Evolutionary conservation across 176 grass and related monocot species (phyloP).

Genomic region (Hordeum vulgare): DNA sequence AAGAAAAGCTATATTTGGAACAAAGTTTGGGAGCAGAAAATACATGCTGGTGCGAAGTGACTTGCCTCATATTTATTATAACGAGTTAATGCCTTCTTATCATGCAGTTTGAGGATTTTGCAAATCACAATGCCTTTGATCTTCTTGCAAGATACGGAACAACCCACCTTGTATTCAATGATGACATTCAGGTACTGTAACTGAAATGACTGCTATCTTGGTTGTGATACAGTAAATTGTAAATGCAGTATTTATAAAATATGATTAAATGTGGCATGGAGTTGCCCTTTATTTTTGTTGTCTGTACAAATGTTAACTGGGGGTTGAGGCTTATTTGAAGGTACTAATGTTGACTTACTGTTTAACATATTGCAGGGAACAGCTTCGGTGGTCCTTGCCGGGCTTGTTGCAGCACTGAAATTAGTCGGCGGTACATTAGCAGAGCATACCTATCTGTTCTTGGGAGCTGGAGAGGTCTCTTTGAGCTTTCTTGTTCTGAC

Average conservation of each 20-base stretch:
- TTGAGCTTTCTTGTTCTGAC: background rate
- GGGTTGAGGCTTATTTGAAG: conserved; percentile 2
- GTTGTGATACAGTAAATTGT: background rate
- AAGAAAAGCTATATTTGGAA: background rate
- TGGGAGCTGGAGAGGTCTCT: conserved; percentile 96
- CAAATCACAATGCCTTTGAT: conserved; percentile 93
- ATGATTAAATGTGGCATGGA: background rate
- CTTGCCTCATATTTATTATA: background rate
- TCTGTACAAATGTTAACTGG: background rate
- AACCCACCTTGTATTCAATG: conserved; percentile 93
- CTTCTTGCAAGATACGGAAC: conserved; percentile 84
- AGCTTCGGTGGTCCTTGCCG: conserved; percentile 89
- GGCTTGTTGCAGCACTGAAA: conserved; percentile 72
- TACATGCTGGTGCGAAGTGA: background rate
- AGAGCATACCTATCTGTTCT: conserved; percentile 88
- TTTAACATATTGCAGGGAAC: conserved; percentile 61
- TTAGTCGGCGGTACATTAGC: conserved; percentile 68
- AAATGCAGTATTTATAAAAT: conserved; percentile 1
- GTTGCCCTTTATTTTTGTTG: background rate
- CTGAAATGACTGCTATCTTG: conserved; percentile 17
- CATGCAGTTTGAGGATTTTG: conserved; percentile 91
- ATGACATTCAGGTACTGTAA: conserved; percentile 85
- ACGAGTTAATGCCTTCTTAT: background rate
- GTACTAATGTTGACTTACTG: background rate
- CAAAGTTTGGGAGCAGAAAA: conserved; percentile 3